These are phyloP conservation scores for Eragrostis nindensis DNA, from an alignment of 176 grass and related monocot genomes.

Conservation along the genomic window DNA sequence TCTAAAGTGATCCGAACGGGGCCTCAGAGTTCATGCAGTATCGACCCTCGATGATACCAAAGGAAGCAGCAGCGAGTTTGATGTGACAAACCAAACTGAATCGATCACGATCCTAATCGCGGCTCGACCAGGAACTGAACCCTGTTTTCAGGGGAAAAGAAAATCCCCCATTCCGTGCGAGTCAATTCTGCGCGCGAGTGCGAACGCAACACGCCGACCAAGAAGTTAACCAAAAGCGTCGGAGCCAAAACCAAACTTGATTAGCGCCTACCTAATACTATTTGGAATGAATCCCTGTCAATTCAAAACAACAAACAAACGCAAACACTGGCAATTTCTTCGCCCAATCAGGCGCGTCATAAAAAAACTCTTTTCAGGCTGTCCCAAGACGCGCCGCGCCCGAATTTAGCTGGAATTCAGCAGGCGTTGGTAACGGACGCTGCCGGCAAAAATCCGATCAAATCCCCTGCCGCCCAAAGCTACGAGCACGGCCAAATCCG, in stretches of 20 bases:
- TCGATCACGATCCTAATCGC: background rate
- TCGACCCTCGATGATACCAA: constrained; percentile 10
- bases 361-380: background rate
- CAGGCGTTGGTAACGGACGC: background rate
- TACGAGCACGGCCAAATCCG: background rate
- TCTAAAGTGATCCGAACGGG: too few species aligned
- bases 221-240: background rate
- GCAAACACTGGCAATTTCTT: too few species aligned
- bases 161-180: background rate
- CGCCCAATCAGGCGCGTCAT: background rate
- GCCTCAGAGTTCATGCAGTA: background rate
- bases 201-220: background rate
- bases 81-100: constrained; percentile 35
- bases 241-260: constrained; percentile 5
- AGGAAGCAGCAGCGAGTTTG: background rate
- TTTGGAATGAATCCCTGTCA: background rate
- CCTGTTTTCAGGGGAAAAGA: background rate
- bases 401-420: background rate
- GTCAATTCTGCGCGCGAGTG: background rate
- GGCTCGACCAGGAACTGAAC: background rate
- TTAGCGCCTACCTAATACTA: background rate
- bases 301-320: background rate
- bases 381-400: background rate
- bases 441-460: background rate
- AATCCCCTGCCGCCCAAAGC: background rate